Base-by-base conservation (phyloP, 345 rosid species). In the Hibiscus mutabilis region DNA sequence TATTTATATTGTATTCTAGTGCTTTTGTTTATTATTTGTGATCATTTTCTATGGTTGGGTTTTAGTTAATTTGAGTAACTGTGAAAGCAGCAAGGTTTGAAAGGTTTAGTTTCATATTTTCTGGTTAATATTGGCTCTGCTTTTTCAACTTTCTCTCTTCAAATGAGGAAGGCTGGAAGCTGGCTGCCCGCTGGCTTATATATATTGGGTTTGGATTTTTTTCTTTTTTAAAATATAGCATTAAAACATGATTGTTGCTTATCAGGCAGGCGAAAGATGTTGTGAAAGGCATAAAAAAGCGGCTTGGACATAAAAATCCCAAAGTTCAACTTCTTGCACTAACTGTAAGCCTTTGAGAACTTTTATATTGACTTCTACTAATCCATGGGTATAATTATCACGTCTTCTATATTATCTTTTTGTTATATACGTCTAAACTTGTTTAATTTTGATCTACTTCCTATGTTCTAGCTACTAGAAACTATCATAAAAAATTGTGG, bases 401-500 rank as follows among this genome's bases (percentile, higher is more conserved):
- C 31, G 60, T 66, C 4, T 68, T 22, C 27, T 49, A 9, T 69
- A 46, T 68, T 47, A 33, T 59, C 21, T 70, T 66, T 71, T 33
- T 59, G 29, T 31, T 68, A 12, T 25, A 31, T 58, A 42, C 57
- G 49, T 57, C 55, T 75, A 68, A 74, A 21, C 37, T 62, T 58
- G 68, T 69, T 73, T 68, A 70, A 29, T 69, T 57, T 80, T 62
- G 29, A 21, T 78, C 51, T 64, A 71, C 46, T 66, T 79, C 69
- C 68, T 78, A 25, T 69, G 63, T 78, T 77, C 47, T 75, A 96
- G 99, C 85, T 96, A 49, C 86, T 96, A 85, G 99, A 96, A 89
- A 96, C 99, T 29, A 84, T 96, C 57, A 78, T 92, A 80, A 96
- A 96, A 89, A 96, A 96, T 72, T 96, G 99, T 75, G 97, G 99